These are phyloP conservation scores for Rhizopus delemar DNA, from an alignment of 371 early-diverging fungal species.

Conservation along the genomic window DNA sequence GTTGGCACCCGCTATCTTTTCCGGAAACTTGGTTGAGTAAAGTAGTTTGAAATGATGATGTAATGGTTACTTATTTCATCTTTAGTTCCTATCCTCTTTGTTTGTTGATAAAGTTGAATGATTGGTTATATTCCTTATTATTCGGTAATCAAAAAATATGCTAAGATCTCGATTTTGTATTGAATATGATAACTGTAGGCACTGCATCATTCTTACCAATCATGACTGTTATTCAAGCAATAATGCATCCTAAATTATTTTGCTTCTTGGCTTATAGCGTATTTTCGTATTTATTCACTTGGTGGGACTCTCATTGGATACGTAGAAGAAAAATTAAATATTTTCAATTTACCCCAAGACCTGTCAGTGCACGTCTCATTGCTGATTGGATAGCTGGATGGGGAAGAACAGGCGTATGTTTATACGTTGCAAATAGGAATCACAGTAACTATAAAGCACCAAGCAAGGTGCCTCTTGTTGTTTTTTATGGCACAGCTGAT, in stretches of 20 bases:
- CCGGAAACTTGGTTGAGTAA: slow-evolving; percentile 51
- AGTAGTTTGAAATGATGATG: slow-evolving; percentile 1
- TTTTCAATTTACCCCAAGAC: slow-evolving; percentile 64
- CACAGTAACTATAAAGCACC: background rate
- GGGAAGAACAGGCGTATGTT: slow-evolving; percentile 48
- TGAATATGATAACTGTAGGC: slow-evolving; percentile 26
- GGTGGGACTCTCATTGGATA: slow-evolving; percentile 64
- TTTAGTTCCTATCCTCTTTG: slow-evolving; percentile 33
- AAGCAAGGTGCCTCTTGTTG: slow-evolving; percentile 39
- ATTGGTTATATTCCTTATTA: slow-evolving; percentile 26
- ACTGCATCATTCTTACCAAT: slow-evolving; percentile 48
- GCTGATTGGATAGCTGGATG: slow-evolving; percentile 55
- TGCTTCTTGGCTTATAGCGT: slow-evolving; percentile 51
- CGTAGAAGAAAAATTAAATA: slow-evolving; percentile 49
- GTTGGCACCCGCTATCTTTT: slow-evolving; percentile 58
- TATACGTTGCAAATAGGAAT: slow-evolving; percentile 26
- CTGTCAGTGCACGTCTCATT: slow-evolving; percentile 49
- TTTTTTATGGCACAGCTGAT: slow-evolving; percentile 58
- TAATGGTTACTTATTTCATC: slow-evolving; percentile 5
- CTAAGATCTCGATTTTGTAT: slow-evolving; percentile 2
- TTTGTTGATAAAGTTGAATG: slow-evolving; percentile 30
- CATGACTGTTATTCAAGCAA: slow-evolving; percentile 44
- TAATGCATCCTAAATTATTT: slow-evolving; percentile 29
- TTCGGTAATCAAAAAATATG: slow-evolving; percentile 29
- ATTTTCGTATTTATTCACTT: slow-evolving; percentile 60